Evolutionary conservation across 208 protist species (phyloP).

Genomic region (Leishmania tropica): DNA sequence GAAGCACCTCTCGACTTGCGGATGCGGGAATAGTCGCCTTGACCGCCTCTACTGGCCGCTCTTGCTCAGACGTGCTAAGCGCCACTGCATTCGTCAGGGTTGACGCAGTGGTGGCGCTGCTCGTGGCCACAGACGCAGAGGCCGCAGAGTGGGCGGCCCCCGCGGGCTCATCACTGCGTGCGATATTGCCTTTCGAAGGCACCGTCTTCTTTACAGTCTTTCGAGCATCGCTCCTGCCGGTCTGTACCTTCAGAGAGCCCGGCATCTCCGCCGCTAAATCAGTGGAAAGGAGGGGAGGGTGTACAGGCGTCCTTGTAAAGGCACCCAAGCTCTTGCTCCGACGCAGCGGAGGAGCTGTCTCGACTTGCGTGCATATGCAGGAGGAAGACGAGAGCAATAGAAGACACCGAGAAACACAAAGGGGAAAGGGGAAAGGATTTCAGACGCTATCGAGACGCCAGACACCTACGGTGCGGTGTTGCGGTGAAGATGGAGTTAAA

Average conservation of each 20-base stretch:
- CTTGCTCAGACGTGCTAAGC: conserved; percentile 11
- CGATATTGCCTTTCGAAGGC: not conserved
- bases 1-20: conserved; percentile 19
- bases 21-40: conserved; percentile 13
- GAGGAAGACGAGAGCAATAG: not conserved
- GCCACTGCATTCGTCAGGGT: no score
- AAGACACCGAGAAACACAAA: not conserved
- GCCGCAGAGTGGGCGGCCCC: not conserved
- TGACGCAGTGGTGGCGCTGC: not conserved
- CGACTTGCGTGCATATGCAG: not conserved
- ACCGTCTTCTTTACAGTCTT: not conserved
- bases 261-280: not conserved
- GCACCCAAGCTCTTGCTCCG: not conserved
- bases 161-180: not conserved
- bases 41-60: conserved; percentile 20
- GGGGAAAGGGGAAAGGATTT: not conserved
- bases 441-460: not conserved
- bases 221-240: not conserved
- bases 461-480: not conserved
- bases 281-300: not conserved
- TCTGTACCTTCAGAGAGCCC: not conserved
- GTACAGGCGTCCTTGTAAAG: not conserved
- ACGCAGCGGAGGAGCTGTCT: not conserved
- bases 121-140: not conserved
- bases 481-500: not conserved